Percentiles rank a stretch among this genome's conserved stretches.
phyloP scores from a whole-genome alignment of 2,329 filamentous ascomycete species.

The Talaromyces sp. region DNA sequence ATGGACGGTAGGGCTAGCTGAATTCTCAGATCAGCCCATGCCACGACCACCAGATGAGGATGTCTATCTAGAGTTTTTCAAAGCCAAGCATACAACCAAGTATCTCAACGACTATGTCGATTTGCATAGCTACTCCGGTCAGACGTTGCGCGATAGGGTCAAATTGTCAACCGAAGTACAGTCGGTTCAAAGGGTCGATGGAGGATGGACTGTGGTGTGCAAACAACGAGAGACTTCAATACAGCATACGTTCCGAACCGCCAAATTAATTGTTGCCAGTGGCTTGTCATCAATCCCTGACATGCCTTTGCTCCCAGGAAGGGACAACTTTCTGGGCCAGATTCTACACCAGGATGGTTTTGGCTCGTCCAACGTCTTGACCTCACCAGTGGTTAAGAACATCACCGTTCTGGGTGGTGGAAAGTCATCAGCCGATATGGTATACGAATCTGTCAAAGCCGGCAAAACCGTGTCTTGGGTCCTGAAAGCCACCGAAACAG shows the following conservation, averaged over 20 bases:
- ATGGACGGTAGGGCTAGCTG: constrained; percentile 7
- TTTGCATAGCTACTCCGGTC: constrained; percentile 2
- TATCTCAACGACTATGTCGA: constrained; percentile 8
- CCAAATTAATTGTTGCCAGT: constrained; percentile 6
- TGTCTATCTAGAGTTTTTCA: constrained; percentile 7
- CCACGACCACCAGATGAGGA: constrained; percentile 7
- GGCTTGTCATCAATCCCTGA: constrained; percentile 4
- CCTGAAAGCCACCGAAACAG: constrained; percentile 2
- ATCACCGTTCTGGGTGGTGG: constrained; percentile 4
- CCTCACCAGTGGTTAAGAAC: constrained; percentile 1
- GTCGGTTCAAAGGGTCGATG: constrained; percentile 4
- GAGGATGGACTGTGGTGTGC: constrained; percentile 5
- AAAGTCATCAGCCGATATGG: constrained; percentile 7
- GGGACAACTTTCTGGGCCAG: constrained; percentile 1
- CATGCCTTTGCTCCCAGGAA: constrained; percentile 5
- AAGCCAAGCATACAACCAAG: constrained; percentile 8
- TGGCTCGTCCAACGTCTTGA: constrained; percentile 5
- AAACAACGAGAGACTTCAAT: constrained; percentile 1
- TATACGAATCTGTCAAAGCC: constrained; percentile 6
- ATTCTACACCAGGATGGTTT: constrained; percentile 6
- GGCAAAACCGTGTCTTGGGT: constrained; percentile 6
- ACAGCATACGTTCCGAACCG: constrained; percentile 1
- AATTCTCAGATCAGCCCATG: constrained; percentile 8
- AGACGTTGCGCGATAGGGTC: constrained; percentile 7
- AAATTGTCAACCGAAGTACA: constrained; percentile 6